A percentile compares a stretch with the other conserved stretches of the same genome.
These are phyloP conservation scores for Gliomastix tumulicola DNA, from an alignment of 2,329 filamentous ascomycete species.

Conservation along the genomic window DNA sequence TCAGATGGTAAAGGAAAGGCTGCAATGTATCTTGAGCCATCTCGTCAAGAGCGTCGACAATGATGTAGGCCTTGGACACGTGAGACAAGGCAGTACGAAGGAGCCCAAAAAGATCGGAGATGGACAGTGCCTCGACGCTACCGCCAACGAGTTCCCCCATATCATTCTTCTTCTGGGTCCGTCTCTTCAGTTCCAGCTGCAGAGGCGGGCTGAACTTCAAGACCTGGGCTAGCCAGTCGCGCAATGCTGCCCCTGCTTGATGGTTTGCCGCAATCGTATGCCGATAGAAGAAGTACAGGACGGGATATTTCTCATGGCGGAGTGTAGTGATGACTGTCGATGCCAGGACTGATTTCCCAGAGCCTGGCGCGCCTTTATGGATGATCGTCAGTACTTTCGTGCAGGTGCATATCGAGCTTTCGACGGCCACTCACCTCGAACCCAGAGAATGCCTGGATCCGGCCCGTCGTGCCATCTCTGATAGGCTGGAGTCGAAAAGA, in stretches of 20 bases:
- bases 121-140: too few relatives aligned
- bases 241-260: conserved; percentile 16
- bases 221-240: conserved; percentile 25
- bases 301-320: conserved; percentile 12
- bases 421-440: too few relatives aligned
- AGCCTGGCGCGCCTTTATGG: conserved; percentile 28
- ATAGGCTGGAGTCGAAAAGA: conserved; percentile 5
- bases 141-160: background rate
- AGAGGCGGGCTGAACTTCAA: conserved; percentile 19
- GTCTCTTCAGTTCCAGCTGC: conserved; percentile 12
- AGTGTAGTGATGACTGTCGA: conserved; percentile 9
- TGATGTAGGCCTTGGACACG: conserved; percentile 22
- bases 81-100: background rate
- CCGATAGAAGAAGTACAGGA: conserved; percentile 31
- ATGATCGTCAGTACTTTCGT: too few relatives aligned
- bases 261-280: conserved; percentile 28
- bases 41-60: conserved; percentile 39
- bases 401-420: too few relatives aligned
- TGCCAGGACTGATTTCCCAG: conserved; percentile 28
- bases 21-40: conserved; percentile 29
- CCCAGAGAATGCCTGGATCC: conserved; percentile 13
- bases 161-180: too few relatives aligned
- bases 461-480: conserved; percentile 5
- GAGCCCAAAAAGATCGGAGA: background rate
- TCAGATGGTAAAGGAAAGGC: conserved; percentile 22